phyloP scores from a whole-genome alignment of 768 basidiomycete species.

The Serendipita indica region DNA sequence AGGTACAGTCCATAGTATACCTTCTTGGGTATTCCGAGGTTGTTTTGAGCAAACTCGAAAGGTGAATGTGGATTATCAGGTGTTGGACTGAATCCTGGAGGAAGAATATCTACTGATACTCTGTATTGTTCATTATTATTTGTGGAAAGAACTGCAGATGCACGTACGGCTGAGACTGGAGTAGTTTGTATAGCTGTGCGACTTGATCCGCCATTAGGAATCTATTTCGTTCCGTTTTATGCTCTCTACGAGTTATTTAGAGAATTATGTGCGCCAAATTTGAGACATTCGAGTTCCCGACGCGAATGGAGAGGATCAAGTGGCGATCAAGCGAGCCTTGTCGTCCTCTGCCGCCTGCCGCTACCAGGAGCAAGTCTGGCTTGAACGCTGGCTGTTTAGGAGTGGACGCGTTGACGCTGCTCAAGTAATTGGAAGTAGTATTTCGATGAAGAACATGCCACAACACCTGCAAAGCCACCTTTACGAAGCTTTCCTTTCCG shows the following conservation, averaged over 20 bases:
- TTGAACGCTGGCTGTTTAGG: too few relatives aligned
- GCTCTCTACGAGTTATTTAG: too few relatives aligned
- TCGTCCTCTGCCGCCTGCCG: too few relatives aligned
- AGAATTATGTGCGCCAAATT: too few relatives aligned
- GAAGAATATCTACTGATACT: background rate
- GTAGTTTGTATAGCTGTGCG: background rate
- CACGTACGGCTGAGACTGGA: background rate
- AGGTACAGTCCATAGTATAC: slow-evolving; percentile 39
- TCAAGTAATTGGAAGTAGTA: too few relatives aligned
- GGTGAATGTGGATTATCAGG: slow-evolving; percentile 23
- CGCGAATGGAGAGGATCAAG: too few relatives aligned
- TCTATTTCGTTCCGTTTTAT: too few relatives aligned
- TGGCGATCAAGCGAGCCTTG: too few relatives aligned
- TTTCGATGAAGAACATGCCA: slow-evolving; percentile 36
- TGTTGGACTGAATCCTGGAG: background rate
- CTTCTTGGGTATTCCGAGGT: slow-evolving; percentile 54
- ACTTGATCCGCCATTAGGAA: too few relatives aligned
- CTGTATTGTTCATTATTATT: background rate
- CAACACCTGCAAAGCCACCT: slow-evolving; percentile 57
- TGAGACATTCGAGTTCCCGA: too few relatives aligned
- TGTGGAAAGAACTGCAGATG: background rate
- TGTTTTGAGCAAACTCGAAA: slow-evolving; percentile 40
- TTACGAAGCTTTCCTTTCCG: slow-evolving; percentile 56
- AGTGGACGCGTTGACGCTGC: too few relatives aligned
- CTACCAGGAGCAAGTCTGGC: too few relatives aligned